Conservation (phyloP, 2,329 filamentous ascomycete genomes). For the Ilyonectria robusta region DNA sequence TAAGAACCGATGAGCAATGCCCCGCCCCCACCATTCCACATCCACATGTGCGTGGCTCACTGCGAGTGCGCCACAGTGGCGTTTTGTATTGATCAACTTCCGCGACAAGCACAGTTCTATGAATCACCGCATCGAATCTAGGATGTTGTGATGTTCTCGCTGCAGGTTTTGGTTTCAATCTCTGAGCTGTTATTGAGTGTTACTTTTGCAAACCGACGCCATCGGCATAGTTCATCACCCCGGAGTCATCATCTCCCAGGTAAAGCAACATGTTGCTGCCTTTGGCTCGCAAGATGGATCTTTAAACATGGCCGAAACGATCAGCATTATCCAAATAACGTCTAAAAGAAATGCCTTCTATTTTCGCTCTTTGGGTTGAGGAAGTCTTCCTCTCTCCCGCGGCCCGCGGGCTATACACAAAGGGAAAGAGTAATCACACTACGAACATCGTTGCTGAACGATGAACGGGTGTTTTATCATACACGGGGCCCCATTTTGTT, state of each 20-base stretch:
- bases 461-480: constrained; percentile 10
- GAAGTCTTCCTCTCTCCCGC: constrained; percentile 16
- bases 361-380: constrained; percentile 28
- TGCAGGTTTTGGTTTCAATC: too few relatives aligned
- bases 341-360: constrained; percentile 26
- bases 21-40: too few relatives aligned
- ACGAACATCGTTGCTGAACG: not conserved
- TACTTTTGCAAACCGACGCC: too few relatives aligned
- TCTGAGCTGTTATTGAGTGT: too few relatives aligned
- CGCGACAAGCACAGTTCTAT: too few relatives aligned
- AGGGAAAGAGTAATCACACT: constrained; percentile 3
- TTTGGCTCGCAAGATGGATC: not conserved
- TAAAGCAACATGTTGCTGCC: too few relatives aligned
- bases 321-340: constrained; percentile 19
- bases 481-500: not conserved
- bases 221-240: too few relatives aligned
- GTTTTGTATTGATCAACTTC: not conserved
- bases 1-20: constrained; percentile 10
- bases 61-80: constrained; percentile 17
- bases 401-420: constrained; percentile 16
- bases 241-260: too few relatives aligned
- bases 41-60: constrained; percentile 7
- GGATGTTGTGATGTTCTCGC: too few relatives aligned
- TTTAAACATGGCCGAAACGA: not conserved
- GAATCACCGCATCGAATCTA: too few relatives aligned